phyloP scores from a whole-genome alignment of 139 green algal genomes.

The Closterium sp. region DNA sequence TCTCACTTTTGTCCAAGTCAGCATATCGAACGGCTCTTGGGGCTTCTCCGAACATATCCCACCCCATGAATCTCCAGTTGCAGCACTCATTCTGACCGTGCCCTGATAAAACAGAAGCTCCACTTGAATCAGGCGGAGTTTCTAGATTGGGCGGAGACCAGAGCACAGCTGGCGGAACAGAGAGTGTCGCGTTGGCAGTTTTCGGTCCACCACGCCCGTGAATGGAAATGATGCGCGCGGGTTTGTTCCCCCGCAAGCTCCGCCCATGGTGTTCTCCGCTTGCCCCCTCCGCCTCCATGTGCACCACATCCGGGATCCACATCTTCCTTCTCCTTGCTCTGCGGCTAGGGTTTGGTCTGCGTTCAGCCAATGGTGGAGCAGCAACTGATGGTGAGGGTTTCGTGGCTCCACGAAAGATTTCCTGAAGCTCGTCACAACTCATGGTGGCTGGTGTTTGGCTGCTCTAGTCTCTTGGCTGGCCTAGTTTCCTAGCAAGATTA shows the following conservation, averaged over 20 bases:
- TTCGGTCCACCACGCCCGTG: not conserved
- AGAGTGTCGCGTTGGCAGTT: not conserved
- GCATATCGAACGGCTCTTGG: not conserved
- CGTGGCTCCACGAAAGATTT: conserved; percentile 4
- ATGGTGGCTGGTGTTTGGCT: not conserved
- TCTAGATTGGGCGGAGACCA: not conserved
- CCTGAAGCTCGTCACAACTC: not conserved
- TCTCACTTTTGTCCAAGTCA: not conserved
- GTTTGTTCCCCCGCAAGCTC: not conserved
- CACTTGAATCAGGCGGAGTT: not conserved
- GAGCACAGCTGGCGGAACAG: not conserved
- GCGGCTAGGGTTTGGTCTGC: not conserved
- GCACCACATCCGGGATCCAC: not conserved
- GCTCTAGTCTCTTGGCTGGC: too few relatives aligned
- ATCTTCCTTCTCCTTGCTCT: not conserved
- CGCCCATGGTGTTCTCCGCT: not conserved
- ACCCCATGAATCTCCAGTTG: not conserved
- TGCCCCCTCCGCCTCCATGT: not conserved
- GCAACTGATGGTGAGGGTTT: not conserved
- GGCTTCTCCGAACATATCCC: not conserved
- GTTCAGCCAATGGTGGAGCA: not conserved
- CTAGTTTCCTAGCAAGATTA: not conserved
- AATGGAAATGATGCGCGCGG: not conserved
- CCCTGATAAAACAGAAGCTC: not conserved
- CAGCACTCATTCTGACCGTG: not conserved